A percentile compares a stretch with the other conserved stretches of the same genome.
Evolutionary conservation across 306 rosid genomes (phyloP).

Genomic region (Cicer yamashitae): DNA sequence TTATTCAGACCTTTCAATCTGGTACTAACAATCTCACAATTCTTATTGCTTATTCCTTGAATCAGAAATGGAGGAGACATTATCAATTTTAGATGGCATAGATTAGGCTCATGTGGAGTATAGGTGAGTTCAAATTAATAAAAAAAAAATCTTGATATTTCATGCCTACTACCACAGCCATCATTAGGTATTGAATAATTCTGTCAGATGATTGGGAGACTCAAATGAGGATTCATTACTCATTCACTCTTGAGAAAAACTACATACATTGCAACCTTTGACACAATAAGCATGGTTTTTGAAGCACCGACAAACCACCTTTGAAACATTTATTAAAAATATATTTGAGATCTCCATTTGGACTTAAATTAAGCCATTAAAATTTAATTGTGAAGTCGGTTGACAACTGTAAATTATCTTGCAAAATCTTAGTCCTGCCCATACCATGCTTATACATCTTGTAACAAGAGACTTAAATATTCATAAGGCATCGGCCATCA

Average conservation of each 20-base stretch:
- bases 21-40: constrained; percentile 21
- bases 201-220: neutral
- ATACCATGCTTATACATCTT: neutral
- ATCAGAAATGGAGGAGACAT: neutral
- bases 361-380: neutral
- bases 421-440: neutral
- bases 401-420: neutral
- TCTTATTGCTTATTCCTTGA: constrained; percentile 24
- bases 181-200: no score
- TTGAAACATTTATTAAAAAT: constrained; percentile 18
- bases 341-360: neutral
- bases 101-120: constrained; percentile 21
- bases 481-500: neutral
- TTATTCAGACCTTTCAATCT: no score
- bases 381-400: neutral
- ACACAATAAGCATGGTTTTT: constrained; percentile 2
- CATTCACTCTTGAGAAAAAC: neutral
- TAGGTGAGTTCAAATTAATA: neutral
- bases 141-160: no score
- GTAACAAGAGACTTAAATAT: no score
- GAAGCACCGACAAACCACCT: neutral
- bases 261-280: constrained; percentile 12
- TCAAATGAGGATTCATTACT: neutral
- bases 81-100: constrained; percentile 12
- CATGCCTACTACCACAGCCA: no score